A percentile compares a stretch with the other conserved stretches of the same genome.
phyloP scores from a whole-genome alignment of 495 filamentous ascomycete species.

The Aspergillus heteromorphus region DNA sequence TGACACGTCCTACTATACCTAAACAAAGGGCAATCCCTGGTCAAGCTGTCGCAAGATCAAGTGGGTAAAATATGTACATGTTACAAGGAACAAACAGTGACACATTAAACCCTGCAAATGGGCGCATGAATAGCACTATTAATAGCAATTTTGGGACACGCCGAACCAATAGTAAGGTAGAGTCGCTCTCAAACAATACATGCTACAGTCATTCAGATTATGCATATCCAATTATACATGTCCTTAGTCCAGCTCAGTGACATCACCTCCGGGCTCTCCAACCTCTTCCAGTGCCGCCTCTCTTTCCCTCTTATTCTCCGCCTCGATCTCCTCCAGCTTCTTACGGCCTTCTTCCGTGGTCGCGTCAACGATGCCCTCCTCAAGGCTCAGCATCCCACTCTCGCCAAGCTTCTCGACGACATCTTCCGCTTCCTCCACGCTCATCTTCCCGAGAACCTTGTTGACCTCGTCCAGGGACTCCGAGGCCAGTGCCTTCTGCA shows the following conservation, averaged over 20 bases:
- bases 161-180: neutral
- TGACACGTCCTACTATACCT: neutral
- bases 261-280: slow-evolving; percentile 37
- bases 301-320: slow-evolving; percentile 38
- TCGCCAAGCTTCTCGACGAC: slow-evolving; percentile 78
- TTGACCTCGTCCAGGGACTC: slow-evolving; percentile 92
- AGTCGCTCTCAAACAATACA: neutral
- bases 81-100: neutral
- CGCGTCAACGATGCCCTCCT: slow-evolving; percentile 89
- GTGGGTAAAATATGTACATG: neutral
- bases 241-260: slow-evolving; percentile 38
- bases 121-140: neutral
- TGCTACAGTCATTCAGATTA: neutral
- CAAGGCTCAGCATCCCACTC: slow-evolving; percentile 86
- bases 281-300: slow-evolving; percentile 22
- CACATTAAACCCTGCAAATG: neutral
- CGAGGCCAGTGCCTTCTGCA: slow-evolving; percentile 75
- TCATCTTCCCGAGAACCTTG: slow-evolving; percentile 91
- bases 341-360: slow-evolving; percentile 87
- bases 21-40: neutral
- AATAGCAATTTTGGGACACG: neutral
- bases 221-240: slow-evolving; percentile 11
- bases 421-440: slow-evolving; percentile 86
- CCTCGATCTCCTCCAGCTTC: slow-evolving; percentile 72
- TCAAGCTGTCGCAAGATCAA: neutral